Evolutionary conservation across 768 basidiomycete species (phyloP), one percentile per base, ranked within the genome.

Genomic region (Lactarius quietus): DNA sequence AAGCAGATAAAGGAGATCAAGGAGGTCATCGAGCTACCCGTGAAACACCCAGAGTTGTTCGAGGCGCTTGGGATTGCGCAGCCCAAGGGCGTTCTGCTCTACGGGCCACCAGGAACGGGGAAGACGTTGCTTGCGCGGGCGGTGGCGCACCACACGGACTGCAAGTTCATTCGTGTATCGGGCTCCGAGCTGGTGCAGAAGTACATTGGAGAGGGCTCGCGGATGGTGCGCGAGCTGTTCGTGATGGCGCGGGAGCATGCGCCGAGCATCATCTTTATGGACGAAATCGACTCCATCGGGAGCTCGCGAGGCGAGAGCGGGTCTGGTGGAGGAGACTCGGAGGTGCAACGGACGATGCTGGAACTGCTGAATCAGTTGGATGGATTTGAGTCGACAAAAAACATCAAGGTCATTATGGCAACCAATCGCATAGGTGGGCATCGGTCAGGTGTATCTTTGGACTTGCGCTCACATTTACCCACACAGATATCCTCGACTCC

Each of bases 201-300:
- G 81, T 98, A 98, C 72, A 97, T 98, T 70, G 96, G 96, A 55
- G 96, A 98, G 79, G 95, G 95, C 26, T 91, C 88, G 68, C 80
- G 95, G 66, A 98, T 97, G 95, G 95, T 98, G 41, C 85, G 96
- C 59, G 96, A 98, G 79, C 77, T 98, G 64, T 98, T 98, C 81
- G 94, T 97, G 66, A 98, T 97, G 96, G 96, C 96, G 3, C 78
- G 95, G 67, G 96, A 98, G 75, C 94, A 97, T 72, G 96, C 96
- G 38, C 96, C 96, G 39, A 92, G 90, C 76, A 97, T 98, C 78
- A 97, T 98, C 74, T 98, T 98, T 81, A 97, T 98, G 95, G 96
- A 98, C 75, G 96, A 98, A 78, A 98, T 98, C 69, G 96, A 98
- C 78, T 94, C 92, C 23, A 98, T 98, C 73, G 96, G 96, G 61